Percentiles rank a stretch among this genome's conserved stretches.
Evolutionary conservation across 495 filamentous ascomycete genomes (phyloP).

Genomic region (Penicillium samsonianum): DNA sequence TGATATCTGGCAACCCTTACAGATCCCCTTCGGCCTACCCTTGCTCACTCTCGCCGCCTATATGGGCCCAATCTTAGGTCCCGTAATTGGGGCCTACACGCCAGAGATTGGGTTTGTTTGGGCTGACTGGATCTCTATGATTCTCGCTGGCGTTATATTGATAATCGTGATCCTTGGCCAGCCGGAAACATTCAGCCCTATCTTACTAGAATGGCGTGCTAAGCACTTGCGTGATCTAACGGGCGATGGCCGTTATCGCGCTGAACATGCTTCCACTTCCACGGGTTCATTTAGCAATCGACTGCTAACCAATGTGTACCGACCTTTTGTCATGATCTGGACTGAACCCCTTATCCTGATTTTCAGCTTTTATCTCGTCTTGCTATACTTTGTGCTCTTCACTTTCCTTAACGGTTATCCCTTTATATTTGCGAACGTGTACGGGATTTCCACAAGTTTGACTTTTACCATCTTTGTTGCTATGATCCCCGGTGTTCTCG

Average conservation of each 20-base stretch:
- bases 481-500: neutral
- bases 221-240: conserved; percentile 34
- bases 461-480: neutral
- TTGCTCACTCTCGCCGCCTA: conserved; percentile 39
- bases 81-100: conserved; percentile 48
- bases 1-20: conserved; percentile 45
- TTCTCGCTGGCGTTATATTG: conserved; percentile 40
- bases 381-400: conserved; percentile 17
- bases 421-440: conserved; percentile 12
- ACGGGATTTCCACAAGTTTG: neutral
- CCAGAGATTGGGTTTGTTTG: conserved; percentile 42
- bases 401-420: conserved; percentile 14
- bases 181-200: conserved; percentile 49
- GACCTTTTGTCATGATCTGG: neutral
- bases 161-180: conserved; percentile 38
- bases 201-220: conserved; percentile 50
- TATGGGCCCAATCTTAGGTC: conserved; percentile 42
- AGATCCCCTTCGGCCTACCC: conserved; percentile 45
- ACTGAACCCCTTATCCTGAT: conserved; percentile 13
- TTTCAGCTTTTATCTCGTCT: conserved; percentile 13
- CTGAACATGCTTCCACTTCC: neutral
- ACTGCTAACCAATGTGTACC: neutral
- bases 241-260: neutral
- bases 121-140: conserved; percentile 50
- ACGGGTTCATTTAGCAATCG: neutral